Base-by-base conservation (phyloP, 345 rosid species). In the Eucalyptus shirleyi region DNA sequence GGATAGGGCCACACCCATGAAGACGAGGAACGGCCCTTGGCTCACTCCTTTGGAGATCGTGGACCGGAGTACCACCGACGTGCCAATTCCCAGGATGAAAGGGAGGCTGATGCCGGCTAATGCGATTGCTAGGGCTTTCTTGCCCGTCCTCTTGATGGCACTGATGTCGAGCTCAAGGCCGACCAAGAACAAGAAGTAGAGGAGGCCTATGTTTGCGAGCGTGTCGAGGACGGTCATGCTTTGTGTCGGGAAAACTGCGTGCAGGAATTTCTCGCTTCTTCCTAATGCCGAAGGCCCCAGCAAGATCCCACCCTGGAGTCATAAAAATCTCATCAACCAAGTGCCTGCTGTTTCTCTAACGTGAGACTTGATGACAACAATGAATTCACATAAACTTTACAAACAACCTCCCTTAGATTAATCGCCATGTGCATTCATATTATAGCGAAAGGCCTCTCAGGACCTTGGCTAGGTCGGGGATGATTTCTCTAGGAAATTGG, bases 241-340 rank as follows among this genome's bases (percentile, higher is more conserved):
- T 87, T 50, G 90, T 28, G 88, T 17, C 2, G 98, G 98, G 81
- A 97, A 95, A 56, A 97, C 87, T 17, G 92, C 86, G 90, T 91
- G 89, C 65, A 96, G 90, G 92, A 91, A 97, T 90, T 89, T 88
- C 89, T 93, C 51, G 88, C 89, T 94, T 91, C 94, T 93, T 45
- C 99, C 99, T 23, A 97, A 65, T 13, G 99, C 99, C 2, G 99
- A 95, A 51, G 99, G 99, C 50, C 99, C 98, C 55, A 97, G 96
- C 89, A 97, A 89, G 87, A 97, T 92, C 80, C 99, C 99, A 86
- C 99, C 99, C 99, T 96, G 91, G 32, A 30, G 47, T 50, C 87
- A 28, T 28, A 44, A 72, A 5, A 88, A 91, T 42, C 56, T 60
- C 85, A 65, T 65, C 80, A 59, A 59, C 51, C 88, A 40, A 26